Evolutionary conservation across 257 asterid genomes (phyloP), one percentile per base, ranked within the genome.

Genomic region (Scutellaria galericulata): DNA sequence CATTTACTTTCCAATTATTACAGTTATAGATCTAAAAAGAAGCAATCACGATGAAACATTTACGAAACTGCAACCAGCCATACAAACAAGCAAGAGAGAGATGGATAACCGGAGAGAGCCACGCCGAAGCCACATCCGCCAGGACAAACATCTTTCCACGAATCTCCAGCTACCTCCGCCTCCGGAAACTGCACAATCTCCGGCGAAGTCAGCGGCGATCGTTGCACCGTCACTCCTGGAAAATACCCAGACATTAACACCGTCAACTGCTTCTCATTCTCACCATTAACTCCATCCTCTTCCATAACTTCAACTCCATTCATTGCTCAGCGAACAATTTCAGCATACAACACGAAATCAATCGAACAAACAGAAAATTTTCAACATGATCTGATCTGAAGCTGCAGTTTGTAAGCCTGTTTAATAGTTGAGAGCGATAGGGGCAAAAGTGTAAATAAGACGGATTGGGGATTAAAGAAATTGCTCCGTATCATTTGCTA

Each of bases 81-180:
- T 7, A 53, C 52, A 46, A 65, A 57, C 72, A 47, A 75, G 8
- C 27, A 12, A 55, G 71, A 64, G 77, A 65, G 6, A 63, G 44
- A 45, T 5, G 13, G 64, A 58, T 39, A 62, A 84, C 96, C 90
- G 57, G 95, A 81, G 68, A 88, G 72, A 39, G 93, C 95, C 85
- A 90, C 47, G 61, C 93, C 96, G 68, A 90, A 90, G 58, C 93
- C 96, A 74, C 93, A 88, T n/a, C 95, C 95, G 51, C 96, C 96
- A 41, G 81, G 89, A 61, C 89, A 86, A 50, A 90, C 84, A 68
- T 86, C 96, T 78, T 82, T 82, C 95, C 95, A 90, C 46, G 87
- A 78, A 63, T 83, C 86, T 20, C 84, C 90, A 22, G 79, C 58
- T 5, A 55, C 57, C 7, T 50, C 84, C 9, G 37, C 66, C 58